phyloP scores from a whole-genome alignment of 306 rosid genomes.

The Vigna radiata region DNA sequence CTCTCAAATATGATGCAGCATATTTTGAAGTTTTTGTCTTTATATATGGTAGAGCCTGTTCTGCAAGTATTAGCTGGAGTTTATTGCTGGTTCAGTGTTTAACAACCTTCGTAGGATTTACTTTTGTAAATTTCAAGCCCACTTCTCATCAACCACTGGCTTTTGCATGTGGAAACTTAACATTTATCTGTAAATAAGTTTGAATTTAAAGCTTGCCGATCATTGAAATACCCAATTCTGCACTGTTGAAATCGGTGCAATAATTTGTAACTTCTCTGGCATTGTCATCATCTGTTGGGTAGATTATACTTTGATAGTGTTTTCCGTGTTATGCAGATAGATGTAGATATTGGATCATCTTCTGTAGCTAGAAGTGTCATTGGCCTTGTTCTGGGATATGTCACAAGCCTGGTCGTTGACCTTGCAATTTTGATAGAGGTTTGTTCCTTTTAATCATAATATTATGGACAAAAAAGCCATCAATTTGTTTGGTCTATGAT shows the following conservation, averaged over 20 bases:
- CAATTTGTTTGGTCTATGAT: not conserved
- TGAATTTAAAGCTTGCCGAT: not conserved
- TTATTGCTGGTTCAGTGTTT: not conserved
- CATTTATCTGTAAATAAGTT: not conserved
- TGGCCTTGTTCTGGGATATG: conserved; percentile 93
- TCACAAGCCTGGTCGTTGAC: conserved; percentile 93
- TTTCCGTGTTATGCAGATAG: conserved; percentile 67
- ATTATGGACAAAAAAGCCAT: not conserved
- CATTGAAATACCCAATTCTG: not conserved
- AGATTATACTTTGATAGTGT: conserved; percentile 13
- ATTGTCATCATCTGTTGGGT: not conserved
- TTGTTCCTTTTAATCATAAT: conserved; percentile 40
- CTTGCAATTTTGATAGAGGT: conserved; percentile 96
- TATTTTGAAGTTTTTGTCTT: not conserved
- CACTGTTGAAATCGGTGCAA: conserved; percentile 10
- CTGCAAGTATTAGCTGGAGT: not conserved
- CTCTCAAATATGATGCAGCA: conserved; percentile 2
- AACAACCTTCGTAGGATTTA: not conserved
- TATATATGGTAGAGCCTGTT: not conserved
- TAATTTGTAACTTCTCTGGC: conserved; percentile 11
- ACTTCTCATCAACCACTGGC: not conserved
- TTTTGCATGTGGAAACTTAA: not conserved
- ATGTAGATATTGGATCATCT: conserved; percentile 97
- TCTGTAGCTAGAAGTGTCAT: conserved; percentile 91
- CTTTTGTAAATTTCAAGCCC: conserved; percentile 7